Percentiles rank a stretch among this genome's conserved stretches.
phyloP scores from a whole-genome alignment of 345 rosid species.

The Syzygium jambos region DNA sequence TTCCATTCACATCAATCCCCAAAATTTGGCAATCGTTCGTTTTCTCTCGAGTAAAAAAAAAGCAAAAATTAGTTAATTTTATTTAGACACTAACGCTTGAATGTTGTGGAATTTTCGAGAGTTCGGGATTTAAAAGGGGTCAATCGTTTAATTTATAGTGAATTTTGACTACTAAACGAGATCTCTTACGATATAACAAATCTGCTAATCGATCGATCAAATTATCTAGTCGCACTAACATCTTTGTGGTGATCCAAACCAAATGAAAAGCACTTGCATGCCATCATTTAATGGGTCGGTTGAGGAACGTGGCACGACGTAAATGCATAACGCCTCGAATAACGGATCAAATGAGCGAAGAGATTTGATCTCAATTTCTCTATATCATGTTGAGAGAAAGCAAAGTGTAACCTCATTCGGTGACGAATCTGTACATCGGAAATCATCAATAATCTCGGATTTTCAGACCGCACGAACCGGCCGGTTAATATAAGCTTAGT shows the following conservation, averaged over 20 bases:
- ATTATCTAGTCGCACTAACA: neutral
- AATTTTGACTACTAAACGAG: neutral
- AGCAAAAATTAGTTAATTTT: neutral
- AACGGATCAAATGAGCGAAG: neutral
- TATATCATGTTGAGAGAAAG: neutral
- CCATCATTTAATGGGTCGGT: neutral
- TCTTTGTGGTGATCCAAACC: neutral
- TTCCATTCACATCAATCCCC: neutral
- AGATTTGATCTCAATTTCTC: neutral
- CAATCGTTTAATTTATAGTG: accelerated
- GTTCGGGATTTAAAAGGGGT: neutral
- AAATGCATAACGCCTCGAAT: neutral
- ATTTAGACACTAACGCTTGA: neutral
- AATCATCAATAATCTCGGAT: neutral
- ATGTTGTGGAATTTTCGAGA: neutral
- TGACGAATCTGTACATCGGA: accelerated
- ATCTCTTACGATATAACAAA: neutral
- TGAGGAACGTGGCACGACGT: neutral
- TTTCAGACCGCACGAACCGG: neutral
- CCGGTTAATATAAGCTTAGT: neutral
- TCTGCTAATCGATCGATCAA: neutral
- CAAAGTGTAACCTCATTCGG: neutral
- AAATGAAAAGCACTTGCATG: neutral
- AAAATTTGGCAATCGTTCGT: neutral
- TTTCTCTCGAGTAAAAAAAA: neutral